Evolutionary conservation across 2,329 filamentous ascomycete species (phyloP), one percentile per base, ranked within the genome.

Genomic region (Claviceps sp.): DNA sequence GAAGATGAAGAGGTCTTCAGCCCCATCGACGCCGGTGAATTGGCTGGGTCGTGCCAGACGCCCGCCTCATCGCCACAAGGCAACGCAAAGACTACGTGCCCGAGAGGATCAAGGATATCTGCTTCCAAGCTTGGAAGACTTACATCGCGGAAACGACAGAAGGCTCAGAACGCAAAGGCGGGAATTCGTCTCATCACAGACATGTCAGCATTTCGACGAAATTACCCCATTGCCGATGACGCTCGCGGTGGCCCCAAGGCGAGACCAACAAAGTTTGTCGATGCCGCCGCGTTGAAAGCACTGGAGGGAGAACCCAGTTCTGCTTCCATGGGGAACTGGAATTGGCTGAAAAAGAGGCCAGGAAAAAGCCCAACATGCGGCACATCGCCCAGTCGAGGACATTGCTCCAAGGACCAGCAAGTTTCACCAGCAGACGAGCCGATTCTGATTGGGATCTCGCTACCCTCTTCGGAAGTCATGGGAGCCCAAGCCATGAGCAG

Each of bases 171-270:
- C 63, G 72, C 74, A 52, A 73, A 76, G 65, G 78, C 77, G 8
- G 81, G 81, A 13, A 85, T 87, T 61, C 82, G 73, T 56, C 64
- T 89, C 19, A 80, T 87, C 56, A 89, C 85, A 2, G 82, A 83
- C 61, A 83, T 87, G 71, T 70, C 79, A 55, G 70, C 65, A 55
- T 72, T 72, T 62, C 77, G 68, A 26, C 69, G 70, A 30, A 65
- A 64, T 57, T 73, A 62, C 63, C 73, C 65, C 57, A 64, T 61
- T 22, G 61, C 60, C 13, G 61, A 63, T 40, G 61, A 66, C 7
- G 60, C 63, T 49, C 63, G 58, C 47, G 60, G 60, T 47, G 61
- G 60, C 7, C 58, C 62, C 1, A 61, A 59, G 48, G 63, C 57
- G 42, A 68, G 60, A 26, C 65, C 66, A 26, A 59, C 57, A 52